Evolutionary conservation across 1,284 basidiomycete genomes (phyloP).

Genomic region (Bondarzewia mesenterica): DNA sequence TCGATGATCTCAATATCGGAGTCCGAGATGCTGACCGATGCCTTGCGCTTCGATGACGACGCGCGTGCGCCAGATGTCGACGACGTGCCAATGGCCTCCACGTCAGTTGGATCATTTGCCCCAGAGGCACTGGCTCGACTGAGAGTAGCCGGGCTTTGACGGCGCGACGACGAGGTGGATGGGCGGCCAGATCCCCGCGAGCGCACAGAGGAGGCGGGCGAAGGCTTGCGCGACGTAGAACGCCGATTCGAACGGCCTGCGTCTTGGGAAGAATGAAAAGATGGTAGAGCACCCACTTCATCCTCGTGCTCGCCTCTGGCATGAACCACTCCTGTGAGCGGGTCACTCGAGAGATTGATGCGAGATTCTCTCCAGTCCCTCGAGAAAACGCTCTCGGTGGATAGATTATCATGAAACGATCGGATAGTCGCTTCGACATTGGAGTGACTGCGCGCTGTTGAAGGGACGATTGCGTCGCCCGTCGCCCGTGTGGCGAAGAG

Average conservation of each 20-base stretch:
- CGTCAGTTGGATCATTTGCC: not conserved
- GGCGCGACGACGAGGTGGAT: constrained; percentile 17
- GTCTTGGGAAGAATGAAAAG: constrained; percentile 6
- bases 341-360: constrained; percentile 19
- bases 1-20: constrained; percentile 53
- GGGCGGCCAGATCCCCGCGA: constrained; percentile 18
- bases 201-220: constrained; percentile 25
- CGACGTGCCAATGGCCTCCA: not conserved
- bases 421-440: constrained; percentile 36
- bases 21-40: constrained; percentile 28
- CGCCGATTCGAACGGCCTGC: not conserved
- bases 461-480: constrained; percentile 43
- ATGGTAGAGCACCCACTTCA: constrained; percentile 13
- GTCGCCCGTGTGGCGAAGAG: constrained; percentile 56
- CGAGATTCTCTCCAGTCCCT: constrained; percentile 70
- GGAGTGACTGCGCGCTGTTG: constrained; percentile 17
- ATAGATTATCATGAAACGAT: constrained; percentile 58
- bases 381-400: constrained; percentile 54
- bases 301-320: constrained; percentile 26
- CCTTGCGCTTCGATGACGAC: constrained; percentile 38
- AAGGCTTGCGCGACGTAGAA: constrained; percentile 19
- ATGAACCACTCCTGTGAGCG: constrained; percentile 4
- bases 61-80: not conserved
- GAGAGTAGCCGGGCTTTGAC: constrained; percentile 22
- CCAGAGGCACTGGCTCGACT: constrained; percentile 25